A percentile compares a stretch with the other conserved stretches of the same genome.
These are phyloP conservation scores for Gorgonomyces haynaldii DNA, from an alignment of 192 early-diverging fungal genomes.

Conservation along the genomic window DNA sequence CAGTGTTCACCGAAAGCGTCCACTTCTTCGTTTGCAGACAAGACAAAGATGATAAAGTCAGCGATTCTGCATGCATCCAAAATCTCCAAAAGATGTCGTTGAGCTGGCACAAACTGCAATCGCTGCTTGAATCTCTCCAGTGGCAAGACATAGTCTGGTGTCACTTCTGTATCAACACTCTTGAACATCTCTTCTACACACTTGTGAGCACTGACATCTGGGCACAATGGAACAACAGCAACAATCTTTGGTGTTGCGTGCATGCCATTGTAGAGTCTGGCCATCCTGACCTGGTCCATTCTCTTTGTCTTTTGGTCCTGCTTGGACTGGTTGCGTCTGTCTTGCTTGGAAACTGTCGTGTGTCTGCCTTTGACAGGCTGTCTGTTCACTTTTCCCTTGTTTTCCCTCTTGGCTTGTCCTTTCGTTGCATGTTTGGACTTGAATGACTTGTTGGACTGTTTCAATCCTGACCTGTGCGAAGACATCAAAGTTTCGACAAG, in stretches of 20 bases:
- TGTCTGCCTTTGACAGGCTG: background rate
- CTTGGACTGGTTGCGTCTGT: constrained; percentile 73
- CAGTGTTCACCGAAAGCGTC: constrained; percentile 83
- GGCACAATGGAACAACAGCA: constrained; percentile 78
- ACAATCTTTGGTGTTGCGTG: constrained; percentile 80
- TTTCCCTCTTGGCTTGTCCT: constrained; percentile 60
- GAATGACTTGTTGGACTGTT: constrained; percentile 94
- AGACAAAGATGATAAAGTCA: constrained; percentile 76
- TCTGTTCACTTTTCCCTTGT: constrained; percentile 47
- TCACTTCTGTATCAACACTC: constrained; percentile 30
- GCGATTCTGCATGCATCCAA: constrained; percentile 84
- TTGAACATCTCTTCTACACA: constrained; percentile 35
- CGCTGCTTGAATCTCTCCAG: constrained; percentile 80
- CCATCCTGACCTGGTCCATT: constrained; percentile 50
- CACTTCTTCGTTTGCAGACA: constrained; percentile 85
- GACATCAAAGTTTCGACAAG: no score
- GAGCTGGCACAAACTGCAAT: constrained; percentile 66
- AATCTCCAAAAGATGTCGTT: constrained; percentile 71
- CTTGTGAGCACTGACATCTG: constrained; percentile 48
- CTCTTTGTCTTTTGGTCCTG: constrained; percentile 74
- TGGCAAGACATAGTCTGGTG: constrained; percentile 11
- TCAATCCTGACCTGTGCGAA: constrained; percentile 60
- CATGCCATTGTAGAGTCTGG: constrained; percentile 75
- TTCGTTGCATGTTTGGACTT: constrained; percentile 88
- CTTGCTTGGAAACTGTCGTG: constrained; percentile 18